Evolutionary conservation across 2,329 filamentous ascomycete species (phyloP), one percentile per base, ranked within the genome.

Genomic region (Monilinia fructigena): DNA sequence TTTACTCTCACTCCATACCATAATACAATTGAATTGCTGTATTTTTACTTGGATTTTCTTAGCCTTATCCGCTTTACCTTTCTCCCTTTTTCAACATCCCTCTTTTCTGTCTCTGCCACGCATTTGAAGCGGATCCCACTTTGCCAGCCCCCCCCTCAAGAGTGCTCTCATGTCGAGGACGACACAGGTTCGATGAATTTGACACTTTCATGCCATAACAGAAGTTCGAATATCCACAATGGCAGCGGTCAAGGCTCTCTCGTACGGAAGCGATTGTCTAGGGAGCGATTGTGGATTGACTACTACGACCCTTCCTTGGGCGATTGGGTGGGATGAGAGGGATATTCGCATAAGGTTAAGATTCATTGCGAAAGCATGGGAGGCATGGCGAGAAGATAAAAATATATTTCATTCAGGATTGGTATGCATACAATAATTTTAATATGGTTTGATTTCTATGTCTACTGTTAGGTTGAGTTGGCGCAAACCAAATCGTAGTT

Each of bases 281-380:
- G 76, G 73, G 76, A 77, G 69, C 77, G 78, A 72, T 73, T 79
- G 73, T 78, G 76, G 68, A 76, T 77, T 68, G 77, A 77, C 68
- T 78, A 77, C 69, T 77, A 77, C 73, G 75, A 79, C 72, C 78
- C 78, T 68, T 77, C 77, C 68, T 74, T 76, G 71, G 77, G 80
- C 72, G 78, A 80, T 75, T 79, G 78, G 75, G 73, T 80, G 74
- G 80, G 77, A 75, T 81, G 79, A 81, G 65, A 72, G 74, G 64
- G 72, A 72, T 68, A 75, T 73, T 62, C 68, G 74, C 73, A 77
- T 75, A 74, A 74, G 73, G 75, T 74, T 76, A 72, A 72, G 69
- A 70, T 67, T 74, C 66, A 76, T 76, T 68, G 74, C 75, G 68
- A 72, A 72, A 71, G 74, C 73, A 71, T 79, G 73, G 76, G 66